Evolutionary conservation across 1,284 basidiomycete genomes (phyloP).

Genomic region (Schizophyllum amplum): DNA sequence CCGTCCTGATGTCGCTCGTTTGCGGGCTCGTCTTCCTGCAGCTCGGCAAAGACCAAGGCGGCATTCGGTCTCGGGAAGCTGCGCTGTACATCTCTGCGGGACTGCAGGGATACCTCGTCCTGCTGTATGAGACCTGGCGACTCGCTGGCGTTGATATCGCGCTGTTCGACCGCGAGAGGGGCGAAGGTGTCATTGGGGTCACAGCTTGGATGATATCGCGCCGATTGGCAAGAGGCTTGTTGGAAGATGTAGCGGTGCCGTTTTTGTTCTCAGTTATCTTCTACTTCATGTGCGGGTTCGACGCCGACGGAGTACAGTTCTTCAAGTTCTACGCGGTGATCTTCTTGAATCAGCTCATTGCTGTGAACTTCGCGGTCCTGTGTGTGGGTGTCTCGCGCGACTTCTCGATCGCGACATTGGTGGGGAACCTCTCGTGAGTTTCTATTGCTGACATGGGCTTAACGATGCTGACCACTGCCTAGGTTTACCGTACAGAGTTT

Average conservation of each 20-base stretch:
- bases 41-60: constrained; percentile 7
- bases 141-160: constrained; percentile 18
- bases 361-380: constrained; percentile 29
- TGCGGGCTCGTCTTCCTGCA: constrained; percentile 13
- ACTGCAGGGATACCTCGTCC: constrained; percentile 12
- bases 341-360: constrained; percentile 29
- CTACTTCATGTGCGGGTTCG: constrained; percentile 12
- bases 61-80: constrained; percentile 13
- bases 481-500: constrained; percentile 21
- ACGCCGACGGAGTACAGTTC: constrained; percentile 17
- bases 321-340: constrained; percentile 30
- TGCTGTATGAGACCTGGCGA: constrained; percentile 13
- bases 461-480: neutral
- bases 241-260: constrained; percentile 13
- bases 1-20: constrained; percentile 11
- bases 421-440: constrained; percentile 15
- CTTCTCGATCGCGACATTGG: constrained; percentile 13
- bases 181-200: constrained; percentile 21
- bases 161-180: constrained; percentile 39
- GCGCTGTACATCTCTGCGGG: constrained; percentile 9
- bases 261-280: constrained; percentile 12
- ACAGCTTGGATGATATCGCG: constrained; percentile 9
- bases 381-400: constrained; percentile 24
- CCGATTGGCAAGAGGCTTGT: constrained; percentile 8
- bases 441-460: neutral